Evolutionary conservation across 2,329 filamentous ascomycete genomes (phyloP).

Genomic region (Phyllachora maydis): DNA sequence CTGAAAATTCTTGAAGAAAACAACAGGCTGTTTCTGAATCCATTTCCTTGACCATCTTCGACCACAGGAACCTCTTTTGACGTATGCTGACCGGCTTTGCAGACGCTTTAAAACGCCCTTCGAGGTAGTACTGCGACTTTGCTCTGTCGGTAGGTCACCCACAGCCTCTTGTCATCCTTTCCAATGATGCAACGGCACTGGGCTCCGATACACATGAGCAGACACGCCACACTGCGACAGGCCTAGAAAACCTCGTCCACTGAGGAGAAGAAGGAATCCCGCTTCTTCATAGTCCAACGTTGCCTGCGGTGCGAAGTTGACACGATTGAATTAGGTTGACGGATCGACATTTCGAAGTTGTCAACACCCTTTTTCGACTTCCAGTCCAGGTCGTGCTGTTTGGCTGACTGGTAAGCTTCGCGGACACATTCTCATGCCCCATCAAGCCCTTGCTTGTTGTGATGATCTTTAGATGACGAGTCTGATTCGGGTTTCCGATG

Average conservation of each 20-base stretch:
- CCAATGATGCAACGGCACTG: constrained; percentile 93
- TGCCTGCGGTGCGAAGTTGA: background rate
- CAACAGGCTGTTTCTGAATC: constrained; percentile 76
- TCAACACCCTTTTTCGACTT: background rate
- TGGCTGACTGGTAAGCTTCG: too few relatives aligned
- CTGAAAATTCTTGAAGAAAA: constrained; percentile 68
- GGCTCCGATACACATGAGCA: constrained; percentile 77
- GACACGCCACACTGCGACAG: constrained; percentile 83
- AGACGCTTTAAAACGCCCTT: too few relatives aligned
- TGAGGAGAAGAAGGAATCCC: constrained; percentile 31
- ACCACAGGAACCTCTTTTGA: constrained; percentile 6
- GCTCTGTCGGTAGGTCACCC: too few relatives aligned
- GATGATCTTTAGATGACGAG: constrained; percentile 53
- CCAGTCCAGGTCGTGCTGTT: too few relatives aligned
- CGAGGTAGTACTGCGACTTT: too few relatives aligned
- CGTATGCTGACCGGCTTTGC: too few relatives aligned
- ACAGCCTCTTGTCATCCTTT: too few relatives aligned
- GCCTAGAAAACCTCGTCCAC: constrained; percentile 99
- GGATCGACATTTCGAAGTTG: background rate
- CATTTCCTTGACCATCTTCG: too few relatives aligned
- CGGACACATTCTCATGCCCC: background rate
- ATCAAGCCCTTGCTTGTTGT: constrained; percentile 4
- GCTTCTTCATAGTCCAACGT: too few relatives aligned
- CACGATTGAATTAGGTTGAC: background rate
- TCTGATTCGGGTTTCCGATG: constrained; percentile 57